Evolutionary conservation across 495 filamentous ascomycete species (phyloP).

Genomic region (Hypoxylon rickii): DNA sequence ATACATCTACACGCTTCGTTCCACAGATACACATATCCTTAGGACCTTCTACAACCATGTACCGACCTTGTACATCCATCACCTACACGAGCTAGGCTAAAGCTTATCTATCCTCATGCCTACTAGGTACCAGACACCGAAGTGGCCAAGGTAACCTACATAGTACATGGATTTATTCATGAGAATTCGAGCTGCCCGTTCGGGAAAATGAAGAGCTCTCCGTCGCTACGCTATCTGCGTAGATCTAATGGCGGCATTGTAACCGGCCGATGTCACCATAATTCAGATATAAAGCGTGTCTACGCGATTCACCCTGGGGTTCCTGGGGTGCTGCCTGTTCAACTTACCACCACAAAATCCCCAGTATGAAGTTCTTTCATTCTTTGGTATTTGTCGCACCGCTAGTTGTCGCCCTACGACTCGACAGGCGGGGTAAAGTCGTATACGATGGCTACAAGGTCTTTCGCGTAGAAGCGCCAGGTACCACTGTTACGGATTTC

Average conservation of each 20-base stretch:
- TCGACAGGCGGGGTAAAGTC: conserved; percentile 36
- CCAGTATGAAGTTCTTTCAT: conserved; percentile 34
- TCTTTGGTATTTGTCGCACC: conserved; percentile 26
- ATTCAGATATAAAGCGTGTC: conserved; percentile 9
- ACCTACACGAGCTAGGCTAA: conserved; percentile 24
- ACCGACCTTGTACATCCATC: conserved; percentile 8
- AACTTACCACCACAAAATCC: not conserved
- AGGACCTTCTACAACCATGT: conserved; percentile 26
- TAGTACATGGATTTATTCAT: not conserved
- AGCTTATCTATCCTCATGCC: conserved; percentile 32
- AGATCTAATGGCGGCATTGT: conserved; percentile 1
- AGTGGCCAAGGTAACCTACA: not conserved
- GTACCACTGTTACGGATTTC: conserved; percentile 29
- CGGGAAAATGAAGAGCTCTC: conserved; percentile 28
- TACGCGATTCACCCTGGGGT: not conserved
- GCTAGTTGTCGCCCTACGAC: conserved; percentile 20
- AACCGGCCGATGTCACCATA: not conserved
- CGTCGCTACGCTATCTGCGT: conserved; percentile 2
- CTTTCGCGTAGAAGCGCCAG: conserved; percentile 40
- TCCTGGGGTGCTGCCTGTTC: not conserved
- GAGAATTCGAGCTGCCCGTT: conserved; percentile 29
- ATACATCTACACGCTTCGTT: not conserved
- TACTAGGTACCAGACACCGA: not conserved
- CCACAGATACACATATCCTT: conserved; percentile 5
- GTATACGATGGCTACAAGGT: conserved; percentile 53